Conservation (phyloP, 129 eudicot genomes). For the Helichrysum umbraculigerum region DNA sequence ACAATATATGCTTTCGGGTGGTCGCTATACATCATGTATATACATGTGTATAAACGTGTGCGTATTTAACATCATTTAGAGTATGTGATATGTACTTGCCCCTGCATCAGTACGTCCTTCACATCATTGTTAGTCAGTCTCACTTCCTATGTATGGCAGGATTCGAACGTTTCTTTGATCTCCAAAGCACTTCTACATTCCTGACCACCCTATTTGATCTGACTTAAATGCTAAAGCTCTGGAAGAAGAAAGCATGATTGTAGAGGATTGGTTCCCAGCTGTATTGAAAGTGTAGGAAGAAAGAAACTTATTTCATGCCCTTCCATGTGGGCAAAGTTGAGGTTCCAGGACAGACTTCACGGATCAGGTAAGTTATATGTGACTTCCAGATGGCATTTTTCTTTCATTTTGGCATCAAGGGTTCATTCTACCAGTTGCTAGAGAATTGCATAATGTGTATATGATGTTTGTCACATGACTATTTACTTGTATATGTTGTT, state of each 20-base stretch:
- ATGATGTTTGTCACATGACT: too few species aligned
- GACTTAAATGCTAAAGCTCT: conserved; percentile 73
- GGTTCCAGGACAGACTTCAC: conserved; percentile 83
- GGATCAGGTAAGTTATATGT: conserved; percentile 59
- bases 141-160: conserved; percentile 61
- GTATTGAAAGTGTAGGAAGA: conserved; percentile 92
- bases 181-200: conserved; percentile 71
- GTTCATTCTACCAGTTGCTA: not conserved
- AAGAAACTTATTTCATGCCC: conserved; percentile 85
- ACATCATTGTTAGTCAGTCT: too few species aligned
- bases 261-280: conserved; percentile 89
- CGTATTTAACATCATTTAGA: too few species aligned
- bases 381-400: not conserved
- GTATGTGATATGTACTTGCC: too few species aligned
- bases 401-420: not conserved
- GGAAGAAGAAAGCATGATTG: conserved; percentile 51
- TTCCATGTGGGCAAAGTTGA: conserved; percentile 94
- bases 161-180: conserved; percentile 93
- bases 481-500: too few species aligned
- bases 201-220: conserved; percentile 81
- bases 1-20: too few species aligned
- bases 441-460: too few species aligned
- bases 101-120: too few species aligned
- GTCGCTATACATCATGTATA: too few species aligned
- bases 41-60: too few species aligned